Percentiles rank a stretch among this genome's conserved stretches.
Conservation (phyloP, 2,329 filamentous ascomycete species). For the Sphaerulina populicola region DNA sequence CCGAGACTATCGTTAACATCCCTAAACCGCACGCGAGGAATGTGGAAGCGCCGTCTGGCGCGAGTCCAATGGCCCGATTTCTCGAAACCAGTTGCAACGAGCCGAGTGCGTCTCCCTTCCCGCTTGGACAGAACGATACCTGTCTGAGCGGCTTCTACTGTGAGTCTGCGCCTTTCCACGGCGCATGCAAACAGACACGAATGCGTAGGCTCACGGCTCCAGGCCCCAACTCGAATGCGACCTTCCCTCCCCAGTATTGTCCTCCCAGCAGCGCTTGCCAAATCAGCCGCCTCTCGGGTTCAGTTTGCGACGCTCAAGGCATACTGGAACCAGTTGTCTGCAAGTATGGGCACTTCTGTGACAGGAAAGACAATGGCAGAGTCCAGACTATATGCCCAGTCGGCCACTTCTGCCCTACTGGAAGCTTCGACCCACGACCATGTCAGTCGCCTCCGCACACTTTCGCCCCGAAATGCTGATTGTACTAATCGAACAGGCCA, state of each 20-base stretch:
- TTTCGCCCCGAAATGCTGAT: background rate
- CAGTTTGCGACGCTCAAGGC: conserved; percentile 31
- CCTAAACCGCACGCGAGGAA: background rate
- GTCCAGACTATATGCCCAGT: conserved; percentile 40
- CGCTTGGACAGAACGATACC: background rate
- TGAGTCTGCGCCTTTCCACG: background rate
- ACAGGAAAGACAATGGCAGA: conserved; percentile 30
- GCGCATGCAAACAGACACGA: background rate
- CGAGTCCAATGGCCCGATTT: background rate
- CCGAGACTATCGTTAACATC: background rate
- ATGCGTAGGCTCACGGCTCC: background rate
- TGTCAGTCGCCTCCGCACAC: conserved; percentile 28
- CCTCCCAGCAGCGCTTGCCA: conserved; percentile 25
- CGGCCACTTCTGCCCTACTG: conserved; percentile 47
- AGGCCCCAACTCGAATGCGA: conserved; percentile 25
- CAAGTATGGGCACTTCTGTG: conserved; percentile 43
- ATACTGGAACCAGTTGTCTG: conserved; percentile 47
- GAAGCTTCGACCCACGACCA: conserved; percentile 42
- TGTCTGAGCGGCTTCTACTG: background rate
- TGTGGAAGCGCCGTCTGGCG: background rate
- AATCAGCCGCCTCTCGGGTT: conserved; percentile 16
- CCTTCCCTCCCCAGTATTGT: conserved; percentile 29
- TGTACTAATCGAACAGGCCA: conserved; percentile 9
- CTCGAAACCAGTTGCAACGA: background rate
- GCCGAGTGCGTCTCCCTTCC: background rate